These are phyloP conservation scores for Curvularia eragrostidis DNA, from an alignment of 2,329 filamentous ascomycete species.

Conservation along the genomic window DNA sequence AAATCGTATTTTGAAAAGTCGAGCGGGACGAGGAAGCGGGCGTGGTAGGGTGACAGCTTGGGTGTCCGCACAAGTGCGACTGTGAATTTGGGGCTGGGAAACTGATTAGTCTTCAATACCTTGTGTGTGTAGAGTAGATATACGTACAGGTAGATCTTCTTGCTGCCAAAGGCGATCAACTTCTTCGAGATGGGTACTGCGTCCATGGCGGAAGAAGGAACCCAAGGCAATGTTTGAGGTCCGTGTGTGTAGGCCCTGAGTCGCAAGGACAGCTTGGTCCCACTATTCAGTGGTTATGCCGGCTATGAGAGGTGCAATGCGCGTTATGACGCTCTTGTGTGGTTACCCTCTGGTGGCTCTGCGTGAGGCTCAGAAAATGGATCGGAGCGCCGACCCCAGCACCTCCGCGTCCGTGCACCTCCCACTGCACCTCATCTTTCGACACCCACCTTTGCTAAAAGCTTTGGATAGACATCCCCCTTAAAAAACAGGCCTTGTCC, in stretches of 20 bases:
- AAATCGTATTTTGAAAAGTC: slow-evolving; percentile 96
- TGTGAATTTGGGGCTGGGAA: slow-evolving; percentile 75
- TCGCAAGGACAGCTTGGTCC: neutral
- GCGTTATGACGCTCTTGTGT: slow-evolving; percentile 6
- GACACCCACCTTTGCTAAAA: neutral
- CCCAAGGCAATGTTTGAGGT: neutral
- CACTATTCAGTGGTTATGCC: neutral
- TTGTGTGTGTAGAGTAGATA: neutral
- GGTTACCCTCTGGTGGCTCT: slow-evolving; percentile 6
- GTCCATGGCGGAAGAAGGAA: slow-evolving; percentile 32
- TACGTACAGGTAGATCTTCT: slow-evolving; percentile 58
- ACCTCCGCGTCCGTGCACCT: slow-evolving; percentile 18
- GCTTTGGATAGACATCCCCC: no score
- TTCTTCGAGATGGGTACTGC: slow-evolving; percentile 43
- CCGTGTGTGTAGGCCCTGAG: neutral
- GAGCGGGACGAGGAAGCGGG: slow-evolving; percentile 88
- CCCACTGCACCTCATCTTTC: slow-evolving; percentile 6
- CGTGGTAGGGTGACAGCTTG: slow-evolving; percentile 76
- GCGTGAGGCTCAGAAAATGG: slow-evolving; percentile 27
- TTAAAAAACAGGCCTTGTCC: no score
- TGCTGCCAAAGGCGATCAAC: slow-evolving; percentile 49
- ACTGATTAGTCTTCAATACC: slow-evolving; percentile 13
- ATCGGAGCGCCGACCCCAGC: slow-evolving; percentile 13
- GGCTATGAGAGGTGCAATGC: slow-evolving; percentile 2
- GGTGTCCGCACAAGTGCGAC: slow-evolving; percentile 79